Evolutionary conservation across 2,329 filamentous ascomycete species (phyloP).

Genomic region (Xylariaceae sp.): DNA sequence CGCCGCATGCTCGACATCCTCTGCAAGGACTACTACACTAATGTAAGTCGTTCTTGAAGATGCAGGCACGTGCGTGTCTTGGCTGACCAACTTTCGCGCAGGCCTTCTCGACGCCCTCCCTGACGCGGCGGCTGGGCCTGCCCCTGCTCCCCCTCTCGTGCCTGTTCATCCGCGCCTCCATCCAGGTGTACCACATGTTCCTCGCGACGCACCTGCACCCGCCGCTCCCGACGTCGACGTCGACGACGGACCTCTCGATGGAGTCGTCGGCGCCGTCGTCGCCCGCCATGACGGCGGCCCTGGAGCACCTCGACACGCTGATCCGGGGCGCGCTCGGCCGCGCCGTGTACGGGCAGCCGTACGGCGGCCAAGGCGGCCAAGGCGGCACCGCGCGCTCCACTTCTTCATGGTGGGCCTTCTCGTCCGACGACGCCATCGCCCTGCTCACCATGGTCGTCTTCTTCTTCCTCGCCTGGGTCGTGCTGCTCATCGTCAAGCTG

Average conservation of each 20-base stretch:
- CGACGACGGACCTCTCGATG: slow-evolving; percentile 57
- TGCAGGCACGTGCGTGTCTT: background rate
- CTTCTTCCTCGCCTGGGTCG: slow-evolving; percentile 75
- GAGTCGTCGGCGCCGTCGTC: slow-evolving; percentile 59
- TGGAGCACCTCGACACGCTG: slow-evolving; percentile 71
- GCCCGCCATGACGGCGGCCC: slow-evolving; percentile 66
- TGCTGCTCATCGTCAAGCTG: slow-evolving; percentile 77
- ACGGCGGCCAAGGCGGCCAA: slow-evolving; percentile 26
- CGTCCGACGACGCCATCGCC: slow-evolving; percentile 66
- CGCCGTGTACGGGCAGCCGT: slow-evolving; percentile 57
- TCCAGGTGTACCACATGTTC: slow-evolving; percentile 98
- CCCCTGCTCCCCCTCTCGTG: slow-evolving; percentile 90
- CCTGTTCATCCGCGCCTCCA: slow-evolving; percentile 86
- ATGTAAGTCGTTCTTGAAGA: slow-evolving; percentile 44
- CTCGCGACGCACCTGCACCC: slow-evolving; percentile 77
- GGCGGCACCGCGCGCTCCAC: slow-evolving; percentile 27
- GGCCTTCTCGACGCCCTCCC: slow-evolving; percentile 84
- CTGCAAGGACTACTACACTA: slow-evolving; percentile 96
- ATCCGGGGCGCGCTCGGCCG: slow-evolving; percentile 71
- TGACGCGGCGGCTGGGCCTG: slow-evolving; percentile 82
- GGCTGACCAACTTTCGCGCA: slow-evolving; percentile 23
- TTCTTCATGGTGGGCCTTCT: slow-evolving; percentile 54
- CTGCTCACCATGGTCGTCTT: slow-evolving; percentile 76
- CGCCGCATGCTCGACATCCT: slow-evolving; percentile 84
- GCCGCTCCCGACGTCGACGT: slow-evolving; percentile 58